phyloP scores from a whole-genome alignment of 306 rosid genomes.

The Myrica gale region DNA sequence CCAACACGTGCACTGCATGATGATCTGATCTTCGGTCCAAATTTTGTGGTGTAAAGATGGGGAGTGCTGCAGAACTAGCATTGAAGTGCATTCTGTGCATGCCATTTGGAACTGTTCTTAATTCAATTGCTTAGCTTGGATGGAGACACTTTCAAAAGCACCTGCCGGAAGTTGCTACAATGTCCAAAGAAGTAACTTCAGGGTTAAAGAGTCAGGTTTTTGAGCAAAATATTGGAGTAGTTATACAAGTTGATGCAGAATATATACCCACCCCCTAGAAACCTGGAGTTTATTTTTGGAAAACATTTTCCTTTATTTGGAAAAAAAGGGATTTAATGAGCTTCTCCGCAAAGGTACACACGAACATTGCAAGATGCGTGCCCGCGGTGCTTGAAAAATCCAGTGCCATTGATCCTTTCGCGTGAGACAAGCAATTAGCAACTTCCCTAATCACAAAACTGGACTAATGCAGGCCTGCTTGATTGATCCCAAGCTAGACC shows the following conservation, averaged over 20 bases:
- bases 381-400: neutral
- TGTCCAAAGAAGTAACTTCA: neutral
- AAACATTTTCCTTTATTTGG: neutral
- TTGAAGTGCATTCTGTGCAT: neutral
- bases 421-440: neutral
- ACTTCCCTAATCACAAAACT: neutral
- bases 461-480: no score
- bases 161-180: neutral
- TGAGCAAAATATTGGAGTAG: neutral
- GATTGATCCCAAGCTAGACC: no score
- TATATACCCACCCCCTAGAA: no score
- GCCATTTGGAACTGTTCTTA: neutral
- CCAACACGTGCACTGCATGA: neutral
- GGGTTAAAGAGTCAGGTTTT: neutral
- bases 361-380: neutral
- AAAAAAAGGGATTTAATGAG: neutral
- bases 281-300: neutral
- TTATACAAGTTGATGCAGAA: no score
- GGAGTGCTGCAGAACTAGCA: neutral
- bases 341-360: neutral
- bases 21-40: neutral
- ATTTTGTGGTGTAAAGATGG: neutral
- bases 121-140: neutral
- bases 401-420: neutral
- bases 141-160: neutral